Conservation (phyloP, 208 protist genomes). For the Leishmania gerbilli region DNA sequence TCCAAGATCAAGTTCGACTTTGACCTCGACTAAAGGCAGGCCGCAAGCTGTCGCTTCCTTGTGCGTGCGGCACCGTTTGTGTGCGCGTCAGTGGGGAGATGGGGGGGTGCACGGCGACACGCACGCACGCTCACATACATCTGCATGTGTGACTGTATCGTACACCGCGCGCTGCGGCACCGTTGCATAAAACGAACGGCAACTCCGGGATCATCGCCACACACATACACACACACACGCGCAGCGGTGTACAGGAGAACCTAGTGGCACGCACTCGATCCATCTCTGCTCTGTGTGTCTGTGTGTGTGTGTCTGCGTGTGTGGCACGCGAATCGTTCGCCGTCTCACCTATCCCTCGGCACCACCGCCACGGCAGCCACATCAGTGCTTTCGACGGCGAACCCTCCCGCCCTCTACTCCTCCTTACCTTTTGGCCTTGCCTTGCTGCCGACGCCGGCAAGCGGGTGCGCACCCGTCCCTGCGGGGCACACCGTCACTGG, state of each 20-base stretch:
- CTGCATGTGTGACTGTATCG: too few species aligned
- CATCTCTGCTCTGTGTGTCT: neutral
- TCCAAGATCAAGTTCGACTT: slow-evolving; percentile 74
- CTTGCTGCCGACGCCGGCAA: too few species aligned
- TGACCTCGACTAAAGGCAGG: slow-evolving; percentile 70
- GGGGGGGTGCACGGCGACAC: too few species aligned
- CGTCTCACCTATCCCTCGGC: neutral
- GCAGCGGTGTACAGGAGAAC: neutral
- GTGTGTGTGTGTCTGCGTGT: neutral
- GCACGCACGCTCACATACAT: neutral
- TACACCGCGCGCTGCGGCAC: too few species aligned
- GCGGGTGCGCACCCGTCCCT: too few species aligned
- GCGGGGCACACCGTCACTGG: too few species aligned
- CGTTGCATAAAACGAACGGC: neutral
- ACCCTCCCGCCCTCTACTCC: neutral
- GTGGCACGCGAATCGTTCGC: neutral
- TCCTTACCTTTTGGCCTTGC: neutral
- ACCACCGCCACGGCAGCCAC: neutral
- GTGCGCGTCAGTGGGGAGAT: neutral
- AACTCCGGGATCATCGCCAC: too few species aligned
- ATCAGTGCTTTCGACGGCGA: neutral
- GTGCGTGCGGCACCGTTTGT: neutral
- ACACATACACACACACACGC: neutral
- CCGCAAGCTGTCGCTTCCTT: neutral
- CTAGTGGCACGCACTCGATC: neutral